phyloP scores from a whole-genome alignment of 108 stramenopile species.

The Tribonema minus region DNA sequence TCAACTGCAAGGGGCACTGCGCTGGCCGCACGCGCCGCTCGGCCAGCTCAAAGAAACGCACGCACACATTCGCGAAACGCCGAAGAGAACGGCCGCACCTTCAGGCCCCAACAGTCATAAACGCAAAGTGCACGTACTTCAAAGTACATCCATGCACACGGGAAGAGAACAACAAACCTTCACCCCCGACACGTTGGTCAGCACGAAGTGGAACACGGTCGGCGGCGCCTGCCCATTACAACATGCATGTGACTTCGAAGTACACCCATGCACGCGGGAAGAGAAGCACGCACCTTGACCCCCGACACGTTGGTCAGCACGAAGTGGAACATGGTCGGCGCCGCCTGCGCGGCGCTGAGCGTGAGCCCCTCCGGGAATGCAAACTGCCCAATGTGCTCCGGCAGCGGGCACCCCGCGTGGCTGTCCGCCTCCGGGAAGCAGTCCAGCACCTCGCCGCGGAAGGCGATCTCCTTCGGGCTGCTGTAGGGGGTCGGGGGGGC shows the following conservation, averaged over 20 bases:
- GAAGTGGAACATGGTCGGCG: slow-evolving; percentile 70
- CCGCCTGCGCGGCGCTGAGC: slow-evolving; percentile 43
- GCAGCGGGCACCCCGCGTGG: slow-evolving; percentile 64
- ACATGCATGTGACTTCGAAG: slow-evolving; percentile 63
- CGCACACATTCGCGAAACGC: too few relatives aligned
- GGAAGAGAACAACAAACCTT: slow-evolving; percentile 9
- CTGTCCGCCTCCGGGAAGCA: slow-evolving; percentile 62
- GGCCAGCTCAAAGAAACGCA: too few relatives aligned
- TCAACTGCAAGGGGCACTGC: too few relatives aligned
- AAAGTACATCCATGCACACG: too few relatives aligned
- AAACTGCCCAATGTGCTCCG: slow-evolving; percentile 64
- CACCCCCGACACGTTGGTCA: slow-evolving; percentile 65
- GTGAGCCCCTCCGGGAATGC: slow-evolving; percentile 69
- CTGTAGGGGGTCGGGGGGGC: background rate
- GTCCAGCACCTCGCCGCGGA: slow-evolving; percentile 62
- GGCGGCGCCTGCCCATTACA: slow-evolving; percentile 54
- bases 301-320: slow-evolving; percentile 68
- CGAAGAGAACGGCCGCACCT: too few relatives aligned
- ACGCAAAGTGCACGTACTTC: too few relatives aligned
- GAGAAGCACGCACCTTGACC: slow-evolving; percentile 11
- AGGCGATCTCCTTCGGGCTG: slow-evolving; percentile 53
- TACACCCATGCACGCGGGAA: slow-evolving; percentile 63
- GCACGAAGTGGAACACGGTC: slow-evolving; percentile 69
- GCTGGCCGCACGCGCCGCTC: too few relatives aligned
- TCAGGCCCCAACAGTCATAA: too few relatives aligned